Conservation (phyloP, 1,139 yeast species). For the Kodamaea derodonti region DNA sequence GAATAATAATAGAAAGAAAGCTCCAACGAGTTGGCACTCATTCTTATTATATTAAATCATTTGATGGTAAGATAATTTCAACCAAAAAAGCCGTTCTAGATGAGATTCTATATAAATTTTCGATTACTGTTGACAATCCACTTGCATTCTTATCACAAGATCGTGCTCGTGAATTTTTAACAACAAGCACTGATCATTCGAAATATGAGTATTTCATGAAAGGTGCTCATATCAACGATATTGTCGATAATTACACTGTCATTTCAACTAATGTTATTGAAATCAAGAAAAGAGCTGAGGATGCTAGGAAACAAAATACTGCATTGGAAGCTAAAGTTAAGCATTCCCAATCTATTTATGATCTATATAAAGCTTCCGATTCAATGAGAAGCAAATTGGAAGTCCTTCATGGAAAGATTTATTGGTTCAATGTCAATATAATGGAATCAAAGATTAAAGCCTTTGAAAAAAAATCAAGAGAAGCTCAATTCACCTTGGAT, state of each 20-base stretch:
- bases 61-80: constrained; percentile 50
- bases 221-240: constrained; percentile 70
- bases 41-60: constrained; percentile 52
- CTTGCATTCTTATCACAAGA: constrained; percentile 93
- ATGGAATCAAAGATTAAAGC: constrained; percentile 28
- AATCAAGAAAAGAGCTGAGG: constrained; percentile 36
- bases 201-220: constrained; percentile 76
- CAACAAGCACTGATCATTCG: constrained; percentile 64
- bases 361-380: constrained; percentile 40
- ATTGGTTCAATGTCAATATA: constrained; percentile 54
- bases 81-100: constrained; percentile 63
- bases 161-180: constrained; percentile 84
- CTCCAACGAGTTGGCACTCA: constrained; percentile 50
- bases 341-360: constrained; percentile 31
- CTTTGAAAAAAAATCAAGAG: constrained; percentile 10
- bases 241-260: constrained; percentile 46
- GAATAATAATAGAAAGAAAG: constrained; percentile 69
- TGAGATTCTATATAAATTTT: constrained; percentile 63
- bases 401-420: constrained; percentile 55
- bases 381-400: constrained; percentile 42
- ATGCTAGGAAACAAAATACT: constrained; percentile 24
- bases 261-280: constrained; percentile 37
- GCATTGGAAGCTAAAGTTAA: constrained; percentile 29
- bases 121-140: constrained; percentile 85
- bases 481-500: constrained; percentile 6